Percentiles rank a stretch among this genome's conserved stretches.
Conservation (phyloP, 345 rosid genomes). For the Sisymbrium altissimum region DNA sequence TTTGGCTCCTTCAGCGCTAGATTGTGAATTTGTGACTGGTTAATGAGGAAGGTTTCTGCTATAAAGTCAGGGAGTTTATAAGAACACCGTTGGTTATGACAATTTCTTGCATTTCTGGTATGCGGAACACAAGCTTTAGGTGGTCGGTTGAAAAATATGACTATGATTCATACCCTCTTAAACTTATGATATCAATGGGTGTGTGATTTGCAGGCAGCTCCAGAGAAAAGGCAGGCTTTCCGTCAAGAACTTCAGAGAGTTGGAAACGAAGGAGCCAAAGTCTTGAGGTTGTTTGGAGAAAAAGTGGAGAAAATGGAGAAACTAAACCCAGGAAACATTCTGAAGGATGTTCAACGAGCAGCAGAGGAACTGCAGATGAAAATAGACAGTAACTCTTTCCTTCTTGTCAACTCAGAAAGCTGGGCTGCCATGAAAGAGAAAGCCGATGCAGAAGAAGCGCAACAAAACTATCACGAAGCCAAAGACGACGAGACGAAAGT, state of each 20-base stretch:
- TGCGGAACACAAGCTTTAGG: background rate
- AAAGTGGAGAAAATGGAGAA: constrained; percentile 53
- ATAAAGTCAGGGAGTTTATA: background rate
- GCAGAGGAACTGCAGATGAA: constrained; percentile 73
- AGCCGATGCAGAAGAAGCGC: constrained; percentile 33
- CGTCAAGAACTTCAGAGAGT: constrained; percentile 45
- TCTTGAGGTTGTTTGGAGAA: constrained; percentile 46
- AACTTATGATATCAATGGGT: background rate
- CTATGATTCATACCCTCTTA: background rate
- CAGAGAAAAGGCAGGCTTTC: constrained; percentile 69
- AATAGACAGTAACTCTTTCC: constrained; percentile 60
- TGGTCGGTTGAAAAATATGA: background rate
- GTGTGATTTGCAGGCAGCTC: constrained; percentile 57
- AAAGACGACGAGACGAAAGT: constrained; percentile 47
- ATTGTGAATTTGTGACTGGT: background rate
- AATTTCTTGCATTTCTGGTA: background rate
- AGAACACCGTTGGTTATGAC: too few relatives aligned
- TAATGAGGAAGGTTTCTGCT: background rate
- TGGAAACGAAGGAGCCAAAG: constrained; percentile 59
- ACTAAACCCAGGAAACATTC: constrained; percentile 46
- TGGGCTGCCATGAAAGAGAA: constrained; percentile 45
- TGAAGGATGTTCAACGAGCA: constrained; percentile 59
- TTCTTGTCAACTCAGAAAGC: constrained; percentile 71
- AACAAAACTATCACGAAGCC: constrained; percentile 41
- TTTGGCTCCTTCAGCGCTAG: background rate